Evolutionary conservation across 2,329 filamentous ascomycete genomes (phyloP).

Genomic region (Xylaria multiplex): DNA sequence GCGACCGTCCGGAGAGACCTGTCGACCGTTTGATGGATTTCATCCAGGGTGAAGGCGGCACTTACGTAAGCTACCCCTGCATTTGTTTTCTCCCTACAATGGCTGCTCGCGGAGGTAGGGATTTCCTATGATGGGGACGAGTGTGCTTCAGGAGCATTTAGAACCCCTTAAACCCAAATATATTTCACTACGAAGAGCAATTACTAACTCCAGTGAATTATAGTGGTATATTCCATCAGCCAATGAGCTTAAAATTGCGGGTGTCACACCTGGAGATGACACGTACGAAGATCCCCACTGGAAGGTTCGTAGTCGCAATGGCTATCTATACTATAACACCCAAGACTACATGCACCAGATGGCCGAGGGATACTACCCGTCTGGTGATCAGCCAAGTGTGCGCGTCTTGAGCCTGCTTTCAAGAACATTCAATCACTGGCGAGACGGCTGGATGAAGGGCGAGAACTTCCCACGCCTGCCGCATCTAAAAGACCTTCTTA

Average conservation of each 20-base stretch:
- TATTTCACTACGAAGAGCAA: no score
- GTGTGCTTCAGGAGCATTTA: no score
- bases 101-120: no score
- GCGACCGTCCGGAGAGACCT: conserved; percentile 28
- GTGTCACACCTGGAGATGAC: conserved; percentile 27
- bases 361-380: conserved; percentile 28
- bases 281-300: conserved; percentile 36
- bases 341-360: conserved; percentile 37
- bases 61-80: conserved; percentile 6
- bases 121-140: no score
- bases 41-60: conserved; percentile 29
- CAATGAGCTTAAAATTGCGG: conserved; percentile 17
- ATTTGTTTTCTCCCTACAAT: no score
- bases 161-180: no score
- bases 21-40: conserved; percentile 35
- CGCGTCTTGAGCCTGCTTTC: conserved; percentile 33
- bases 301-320: conserved; percentile 29
- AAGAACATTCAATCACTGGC: conserved; percentile 35
- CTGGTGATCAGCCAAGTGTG: conserved; percentile 29
- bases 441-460: conserved; percentile 36
- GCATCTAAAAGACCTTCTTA: conserved; percentile 31
- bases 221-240: conserved; percentile 32
- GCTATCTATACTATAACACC: conserved; percentile 33
- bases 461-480: conserved; percentile 30
- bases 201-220: no score